Base-by-base conservation (phyloP, 2,329 filamentous ascomycete genomes). In the Fusarium pilosicola region DNA sequence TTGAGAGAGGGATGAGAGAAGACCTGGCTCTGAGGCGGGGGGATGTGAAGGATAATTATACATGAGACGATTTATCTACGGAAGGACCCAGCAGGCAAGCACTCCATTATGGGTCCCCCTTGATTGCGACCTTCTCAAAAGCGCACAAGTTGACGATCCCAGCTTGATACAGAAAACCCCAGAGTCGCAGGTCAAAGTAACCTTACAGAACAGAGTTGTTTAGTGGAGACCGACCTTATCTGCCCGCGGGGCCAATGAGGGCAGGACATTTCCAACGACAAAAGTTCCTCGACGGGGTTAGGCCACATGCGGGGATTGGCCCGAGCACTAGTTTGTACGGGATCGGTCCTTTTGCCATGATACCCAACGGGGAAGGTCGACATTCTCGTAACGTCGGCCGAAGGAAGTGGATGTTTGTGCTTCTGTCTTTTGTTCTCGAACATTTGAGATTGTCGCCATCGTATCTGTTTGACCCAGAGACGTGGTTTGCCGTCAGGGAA, bases 291-390 rank as follows among this genome's bases (percentile, higher is more conserved):
- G 17, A 3, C 8, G 22, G 20, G 32, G 30, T 68, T 62, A 62
- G 64, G 39, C 71, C 71, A 18, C 30, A 68, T 68, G 71, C 71
- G 71, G 71, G 68, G 71, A 32, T 54, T 68, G 71, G 42, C 41
- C 70, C 62, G 68, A 70, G 68, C 67, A 68, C 66, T 70, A 70
- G 54, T 22, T 39, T 38, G n/a, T 22, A 38, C 24, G 34, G 52
- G 42, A 44, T 72, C 71, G 71, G 71, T 67, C 71, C 71, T 74
- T 68, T 69, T 74, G 67, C 67, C 54, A 59, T 66, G 62, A 42
- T 36, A 22, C 71, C 58, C 36, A 74, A 74, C 67, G 46, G 41
- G 71, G 71, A 68, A 74, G 71, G 71, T 74, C 30, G 28, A 38
- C 48, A 26, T 32, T 52, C 34, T 49, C 18, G 34, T 39, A 57